Percentiles rank a stretch among this genome's conserved stretches.
Evolutionary conservation across 768 basidiomycete species (phyloP).

Genomic region (Mycena crocata): DNA sequence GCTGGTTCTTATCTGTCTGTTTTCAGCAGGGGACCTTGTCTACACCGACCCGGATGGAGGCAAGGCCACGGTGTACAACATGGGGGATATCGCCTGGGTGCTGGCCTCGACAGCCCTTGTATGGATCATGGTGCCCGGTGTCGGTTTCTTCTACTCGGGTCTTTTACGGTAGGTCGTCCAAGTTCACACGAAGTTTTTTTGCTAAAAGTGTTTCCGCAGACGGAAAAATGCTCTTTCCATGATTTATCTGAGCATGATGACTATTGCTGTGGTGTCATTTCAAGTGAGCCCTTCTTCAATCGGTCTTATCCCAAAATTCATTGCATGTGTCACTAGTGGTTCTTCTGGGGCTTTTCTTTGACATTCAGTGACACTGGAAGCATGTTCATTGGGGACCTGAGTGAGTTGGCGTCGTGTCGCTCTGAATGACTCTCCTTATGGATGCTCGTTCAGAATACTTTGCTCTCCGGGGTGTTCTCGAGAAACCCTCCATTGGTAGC

Average conservation of each 20-base stretch:
- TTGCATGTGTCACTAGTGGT: slow-evolving; percentile 69
- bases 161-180: slow-evolving; percentile 65
- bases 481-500: slow-evolving; percentile 80
- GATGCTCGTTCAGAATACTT: slow-evolving; percentile 74
- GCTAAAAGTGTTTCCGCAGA: neutral
- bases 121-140: slow-evolving; percentile 87
- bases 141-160: slow-evolving; percentile 92
- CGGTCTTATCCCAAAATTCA: neutral
- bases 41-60: slow-evolving; percentile 45
- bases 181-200: neutral
- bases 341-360: slow-evolving; percentile 96
- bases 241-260: slow-evolving; percentile 86
- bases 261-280: slow-evolving; percentile 84
- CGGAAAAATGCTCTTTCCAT: slow-evolving; percentile 96
- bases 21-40: slow-evolving; percentile 51
- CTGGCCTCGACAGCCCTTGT: slow-evolving; percentile 84
- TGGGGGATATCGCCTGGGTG: slow-evolving; percentile 67
- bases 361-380: slow-evolving; percentile 85
- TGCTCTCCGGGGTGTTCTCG: slow-evolving; percentile 82
- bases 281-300: slow-evolving; percentile 63
- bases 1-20: slow-evolving; percentile 11
- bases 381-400: slow-evolving; percentile 85
- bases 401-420: slow-evolving; percentile 38
- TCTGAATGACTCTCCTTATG: neutral
- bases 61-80: slow-evolving; percentile 52